A percentile compares a stretch with the other conserved stretches of the same genome.
Evolutionary conservation across 768 basidiomycete genomes (phyloP).

Genomic region (Termitomyces sp.): DNA sequence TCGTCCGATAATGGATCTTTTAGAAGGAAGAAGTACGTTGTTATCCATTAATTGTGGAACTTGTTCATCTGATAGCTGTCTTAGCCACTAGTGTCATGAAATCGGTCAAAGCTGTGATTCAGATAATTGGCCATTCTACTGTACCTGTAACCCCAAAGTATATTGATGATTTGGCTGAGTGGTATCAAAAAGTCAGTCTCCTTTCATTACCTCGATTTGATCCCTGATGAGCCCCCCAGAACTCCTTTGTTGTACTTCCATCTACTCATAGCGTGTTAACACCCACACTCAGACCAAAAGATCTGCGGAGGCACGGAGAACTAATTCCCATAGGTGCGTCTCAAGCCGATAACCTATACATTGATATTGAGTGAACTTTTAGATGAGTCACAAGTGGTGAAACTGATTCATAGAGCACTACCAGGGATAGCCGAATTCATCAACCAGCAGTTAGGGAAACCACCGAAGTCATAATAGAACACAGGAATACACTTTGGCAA

Average conservation of each 20-base stretch:
- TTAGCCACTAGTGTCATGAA: conserved; percentile 53
- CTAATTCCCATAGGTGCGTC: conserved; percentile 61
- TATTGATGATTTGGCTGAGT: conserved; percentile 54
- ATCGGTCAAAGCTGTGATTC: conserved; percentile 69
- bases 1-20: conserved; percentile 68
- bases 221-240: conserved; percentile 40
- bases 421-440: conserved; percentile 64
- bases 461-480: not conserved
- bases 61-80: not conserved
- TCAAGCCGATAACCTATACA: not conserved
- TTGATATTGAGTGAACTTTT: not conserved
- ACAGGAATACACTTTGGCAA: not conserved
- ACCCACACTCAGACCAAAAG: conserved; percentile 38
- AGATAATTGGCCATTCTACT: conserved; percentile 69
- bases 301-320: conserved; percentile 62
- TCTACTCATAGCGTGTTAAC: conserved; percentile 53
- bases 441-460: conserved; percentile 28
- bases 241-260: conserved; percentile 72
- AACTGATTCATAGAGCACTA: conserved; percentile 66
- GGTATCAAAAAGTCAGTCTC: conserved; percentile 68
- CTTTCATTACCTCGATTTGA: not conserved
- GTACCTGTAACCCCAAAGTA: conserved; percentile 55
- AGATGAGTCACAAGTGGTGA: conserved; percentile 76
- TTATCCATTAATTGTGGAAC: not conserved
- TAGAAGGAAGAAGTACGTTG: conserved; percentile 65